phyloP scores from a whole-genome alignment of 1,139 yeast species.

The Taphrina sp. region DNA sequence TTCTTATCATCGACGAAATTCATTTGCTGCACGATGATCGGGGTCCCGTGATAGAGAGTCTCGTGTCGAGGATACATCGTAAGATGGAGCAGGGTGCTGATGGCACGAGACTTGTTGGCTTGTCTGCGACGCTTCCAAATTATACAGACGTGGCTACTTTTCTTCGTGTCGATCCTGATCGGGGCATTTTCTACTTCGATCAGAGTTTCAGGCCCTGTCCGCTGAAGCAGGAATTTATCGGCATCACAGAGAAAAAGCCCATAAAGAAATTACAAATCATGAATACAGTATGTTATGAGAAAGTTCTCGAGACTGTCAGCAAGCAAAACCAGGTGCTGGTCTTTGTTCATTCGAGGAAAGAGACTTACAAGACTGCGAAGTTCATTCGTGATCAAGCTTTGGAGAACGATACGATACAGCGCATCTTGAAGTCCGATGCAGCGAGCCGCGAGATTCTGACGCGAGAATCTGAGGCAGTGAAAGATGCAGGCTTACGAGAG shows the following conservation, averaged over 20 bases:
- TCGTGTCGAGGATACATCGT: slow-evolving; percentile 72
- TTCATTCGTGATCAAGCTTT: slow-evolving; percentile 63
- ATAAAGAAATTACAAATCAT: slow-evolving; percentile 75
- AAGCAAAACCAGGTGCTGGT: slow-evolving; percentile 71
- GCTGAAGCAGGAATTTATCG: slow-evolving; percentile 79
- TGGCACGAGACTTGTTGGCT: slow-evolving; percentile 69
- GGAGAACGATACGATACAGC: slow-evolving; percentile 55
- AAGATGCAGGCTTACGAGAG: slow-evolving; percentile 57
- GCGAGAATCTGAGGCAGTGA: slow-evolving; percentile 60
- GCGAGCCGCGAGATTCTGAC: slow-evolving; percentile 64
- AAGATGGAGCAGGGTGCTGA: slow-evolving; percentile 50
- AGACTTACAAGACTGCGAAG: slow-evolving; percentile 78
- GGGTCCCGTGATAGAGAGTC: slow-evolving; percentile 90
- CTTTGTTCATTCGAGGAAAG: slow-evolving; percentile 92
- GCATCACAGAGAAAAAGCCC: slow-evolving; percentile 81
- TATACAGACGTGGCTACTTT: slow-evolving; percentile 83
- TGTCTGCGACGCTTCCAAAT: slow-evolving; percentile 93
- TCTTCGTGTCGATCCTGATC: slow-evolving; percentile 59
- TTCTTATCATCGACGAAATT: slow-evolving; percentile 88
- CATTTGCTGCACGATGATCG: slow-evolving; percentile 91
- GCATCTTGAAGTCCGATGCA: slow-evolving; percentile 53
- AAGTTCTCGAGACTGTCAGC: slow-evolving; percentile 64
- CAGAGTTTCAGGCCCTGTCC: slow-evolving; percentile 89
- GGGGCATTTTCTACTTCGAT: slow-evolving; percentile 75
- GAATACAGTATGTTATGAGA: slow-evolving; percentile 89